Evolutionary conservation across 75 land plant species (phyloP).

Genomic region (Pseudotsuga menziesii): DNA sequence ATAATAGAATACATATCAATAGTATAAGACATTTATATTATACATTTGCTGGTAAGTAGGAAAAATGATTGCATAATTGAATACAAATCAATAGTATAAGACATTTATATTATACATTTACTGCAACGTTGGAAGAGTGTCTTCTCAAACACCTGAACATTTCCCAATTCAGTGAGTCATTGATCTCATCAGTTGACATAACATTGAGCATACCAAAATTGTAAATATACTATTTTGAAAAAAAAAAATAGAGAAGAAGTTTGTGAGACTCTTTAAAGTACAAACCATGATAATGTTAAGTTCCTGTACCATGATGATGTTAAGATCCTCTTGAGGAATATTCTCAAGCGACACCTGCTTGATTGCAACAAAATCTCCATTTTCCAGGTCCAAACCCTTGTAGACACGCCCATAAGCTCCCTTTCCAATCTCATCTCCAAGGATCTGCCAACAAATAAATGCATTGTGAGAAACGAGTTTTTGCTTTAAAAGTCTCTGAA

Average conservation of each 20-base stretch:
- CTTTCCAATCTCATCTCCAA: slow-evolving; percentile 99
- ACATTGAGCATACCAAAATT: neutral
- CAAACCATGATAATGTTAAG: slow-evolving; percentile 93
- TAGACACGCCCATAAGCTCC: slow-evolving; percentile 98
- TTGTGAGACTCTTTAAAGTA: neutral
- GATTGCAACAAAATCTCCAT: slow-evolving; percentile 98
- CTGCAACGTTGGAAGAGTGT: neutral
- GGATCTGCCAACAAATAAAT: slow-evolving; percentile 39
- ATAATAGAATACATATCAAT: no score
- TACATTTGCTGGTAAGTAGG: no score
- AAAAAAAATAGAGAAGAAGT: neutral
- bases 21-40: no score
- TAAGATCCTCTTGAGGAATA: slow-evolving; percentile 94
- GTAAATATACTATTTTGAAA: neutral
- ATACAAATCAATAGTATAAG: neutral
- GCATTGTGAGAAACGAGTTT: no score
- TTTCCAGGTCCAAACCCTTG: slow-evolving; percentile 96
- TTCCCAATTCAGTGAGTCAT: neutral
- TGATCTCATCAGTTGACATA: neutral
- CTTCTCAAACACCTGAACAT: neutral
- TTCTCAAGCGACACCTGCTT: slow-evolving; percentile 99
- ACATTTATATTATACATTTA: neutral
- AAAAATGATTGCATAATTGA: neutral
- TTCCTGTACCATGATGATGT: no score
- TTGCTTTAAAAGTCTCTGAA: no score